Base-by-base conservation (phyloP, 129 eudicot genomes). In the Helichrysum umbraculigerum region DNA sequence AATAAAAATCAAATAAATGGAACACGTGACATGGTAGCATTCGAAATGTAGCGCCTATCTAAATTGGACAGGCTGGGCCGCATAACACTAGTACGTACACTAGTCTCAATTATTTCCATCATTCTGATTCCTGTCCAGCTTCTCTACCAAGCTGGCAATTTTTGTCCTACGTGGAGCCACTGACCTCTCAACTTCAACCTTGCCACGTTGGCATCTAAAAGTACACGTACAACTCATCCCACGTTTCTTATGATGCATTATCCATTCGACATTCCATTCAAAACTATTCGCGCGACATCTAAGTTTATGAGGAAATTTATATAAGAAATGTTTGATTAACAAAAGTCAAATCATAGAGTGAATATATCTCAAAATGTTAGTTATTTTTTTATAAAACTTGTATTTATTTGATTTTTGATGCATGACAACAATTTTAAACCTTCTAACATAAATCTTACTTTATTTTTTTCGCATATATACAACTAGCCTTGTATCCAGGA, bases 81-180 rank as follows among this genome's bases (percentile, higher is more conserved):
- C 34, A 32, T 34, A 39, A 32, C 58, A 64, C 59, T 64, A 54
- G 73, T 79, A 64, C 62, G 73, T 79, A 64, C 62, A 19, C 17
- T 50, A 61, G 28, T 79, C 16, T 66, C 78, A 79, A 71, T 63
- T 20, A 71, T 70, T 62, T 47, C n/a, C n/a, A 47, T 63, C 62
- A 16, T 71, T 41, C 64, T 41, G 65, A 25, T 25, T n/a, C n/a
- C n/a, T n/a, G n/a, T 66, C 74, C 56, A 73, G 75, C 79, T 80
- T 51, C 64, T 56, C 68, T 28, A 28, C 21, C 74, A 44, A 47
- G 75, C 76, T 80, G 84, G 79, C 79, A 74, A 25, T 59, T 73
- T 73, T 73, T 80, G 79, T 74, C 79, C 79, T 80, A 80, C 79
- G 79, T 80, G 84, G 79, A 80, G 28, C 44, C 63, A 66, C 68